Evolutionary conservation across 371 early-diverging fungal genomes (phyloP), one percentile per base, ranked within the genome.

Genomic region (Nematocida sp.): DNA sequence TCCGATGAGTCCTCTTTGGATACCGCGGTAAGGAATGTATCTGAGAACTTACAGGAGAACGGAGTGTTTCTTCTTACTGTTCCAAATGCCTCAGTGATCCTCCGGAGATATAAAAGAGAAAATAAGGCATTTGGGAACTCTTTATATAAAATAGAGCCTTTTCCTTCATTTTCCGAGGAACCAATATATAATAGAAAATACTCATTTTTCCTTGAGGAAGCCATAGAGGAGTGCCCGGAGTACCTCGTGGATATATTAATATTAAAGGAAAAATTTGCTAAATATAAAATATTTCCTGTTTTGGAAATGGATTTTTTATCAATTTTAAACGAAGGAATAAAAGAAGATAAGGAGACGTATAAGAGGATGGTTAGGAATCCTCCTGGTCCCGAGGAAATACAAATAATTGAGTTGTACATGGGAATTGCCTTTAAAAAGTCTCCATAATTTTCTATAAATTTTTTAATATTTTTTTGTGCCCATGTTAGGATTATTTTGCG

Each of bases 221-320:
- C 97, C 0, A 90, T 99, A 1, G 89, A 91, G 56, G 91, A 93
- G 79, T 95, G 95, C 80, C 92, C 94, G 0, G 99, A 98, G 83
- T 97, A 92, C 82, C 84, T 98, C 30, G 89, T 76, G 0, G 77
- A 80, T 63, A 35, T 77, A 13, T 23, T 76, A 33, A 35, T 26
- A 23, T 57, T 84, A 26, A 56, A 53, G 20, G 40, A 65, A n/a
- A 26, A 42, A 13, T 61, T 79, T 30, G 30, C 50, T 36, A 48
- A 49, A n/a, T 55, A 67, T 25, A 68, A 65, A 9, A n/a, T 81
- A 2, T 42, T 33, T 20, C 9, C 79, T 11, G 45, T 82, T 42
- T 39, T 65, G 55, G 66, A 77, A 20, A 48, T 35, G 55, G 53
- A 59, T 16, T 82, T 82, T 78, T 32, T 79, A n/a, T 57, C 63